Base-by-base conservation (phyloP, 768 basidiomycete species). In the Serendipita vermifera region DNA sequence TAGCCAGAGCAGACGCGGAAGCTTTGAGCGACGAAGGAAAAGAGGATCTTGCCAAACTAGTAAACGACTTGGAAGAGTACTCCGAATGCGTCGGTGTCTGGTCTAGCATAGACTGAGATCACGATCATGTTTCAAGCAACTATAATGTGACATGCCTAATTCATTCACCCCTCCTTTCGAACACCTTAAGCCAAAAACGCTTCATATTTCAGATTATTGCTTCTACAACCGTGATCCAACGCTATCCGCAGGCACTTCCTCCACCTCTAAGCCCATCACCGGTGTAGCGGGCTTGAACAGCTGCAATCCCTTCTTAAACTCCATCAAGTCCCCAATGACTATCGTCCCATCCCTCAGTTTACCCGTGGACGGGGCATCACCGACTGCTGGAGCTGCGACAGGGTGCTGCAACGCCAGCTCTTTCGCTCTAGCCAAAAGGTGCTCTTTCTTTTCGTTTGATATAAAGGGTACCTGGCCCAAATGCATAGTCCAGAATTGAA, bases 181-280 rank as follows among this genome's bases (percentile, higher is more conserved):
- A n/a, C n/a, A n/a, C n/a, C n/a, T n/a, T n/a, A n/a, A n/a, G n/a
- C n/a, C n/a, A n/a, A n/a, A n/a, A n/a, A n/a, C n/a, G n/a, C n/a
- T n/a, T n/a, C n/a, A n/a, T n/a, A n/a, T n/a, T n/a, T n/a, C n/a
- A n/a, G n/a, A n/a, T n/a, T n/a, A n/a, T n/a, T n/a, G n/a, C n/a
- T n/a, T n/a, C n/a, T n/a, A n/a, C n/a, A n/a, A n/a, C n/a, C n/a
- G n/a, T n/a, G n/a, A n/a, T n/a, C n/a, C n/a, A n/a, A n/a, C n/a
- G n/a, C n/a, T n/a, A n/a, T n/a, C n/a, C n/a, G n/a, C n/a, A n/a
- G n/a, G n/a, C n/a, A n/a, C n/a, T n/a, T n/a, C 39, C 39, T 40
- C 39, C 15, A 4, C 87, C 32, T 77, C 78, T 85, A 85, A 88
- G 53, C 80, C 69, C 1, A 81, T 82, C 60, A 90, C 70, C 2